A percentile compares a stretch with the other conserved stretches of the same genome.
phyloP scores from a whole-genome alignment of 2,329 filamentous ascomycete genomes.

The Aspergillus vadensis region DNA sequence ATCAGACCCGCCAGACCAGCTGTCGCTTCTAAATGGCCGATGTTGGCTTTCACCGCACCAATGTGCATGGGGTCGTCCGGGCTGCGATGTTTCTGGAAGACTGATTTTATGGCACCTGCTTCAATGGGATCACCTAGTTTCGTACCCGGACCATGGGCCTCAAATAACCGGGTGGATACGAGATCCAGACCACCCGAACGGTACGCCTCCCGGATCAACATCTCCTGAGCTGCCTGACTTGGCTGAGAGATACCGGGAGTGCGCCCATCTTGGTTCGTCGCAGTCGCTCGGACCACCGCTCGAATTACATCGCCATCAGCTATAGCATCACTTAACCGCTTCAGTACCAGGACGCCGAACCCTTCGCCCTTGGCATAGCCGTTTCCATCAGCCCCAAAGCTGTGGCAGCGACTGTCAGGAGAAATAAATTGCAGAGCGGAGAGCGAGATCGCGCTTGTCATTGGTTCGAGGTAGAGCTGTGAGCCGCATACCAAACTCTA shows the following conservation, averaged over 20 bases:
- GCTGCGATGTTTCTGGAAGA: slow-evolving; percentile 3
- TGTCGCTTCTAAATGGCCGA: slow-evolving; percentile 24
- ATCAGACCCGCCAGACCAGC: slow-evolving; percentile 20
- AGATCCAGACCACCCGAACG: slow-evolving; percentile 6
- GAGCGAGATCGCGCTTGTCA: slow-evolving; percentile 11
- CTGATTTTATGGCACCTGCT: neutral
- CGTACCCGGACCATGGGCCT: slow-evolving; percentile 19
- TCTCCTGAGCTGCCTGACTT: slow-evolving; percentile 30
- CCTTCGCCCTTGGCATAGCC: slow-evolving; percentile 1
- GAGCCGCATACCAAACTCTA: no score
- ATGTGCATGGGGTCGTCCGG: slow-evolving; percentile 10
- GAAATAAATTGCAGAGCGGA: neutral
- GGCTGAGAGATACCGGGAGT: slow-evolving; percentile 6
- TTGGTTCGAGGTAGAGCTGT: no score
- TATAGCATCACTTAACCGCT: neutral
- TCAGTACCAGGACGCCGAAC: neutral
- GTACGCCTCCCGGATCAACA: slow-evolving; percentile 30
- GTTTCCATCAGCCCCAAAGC: neutral
- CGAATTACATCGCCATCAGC: neutral
- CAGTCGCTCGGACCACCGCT: neutral
- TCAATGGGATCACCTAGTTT: slow-evolving; percentile 9
- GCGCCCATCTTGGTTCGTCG: neutral
- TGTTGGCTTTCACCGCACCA: slow-evolving; percentile 26
- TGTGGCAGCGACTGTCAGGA: neutral
- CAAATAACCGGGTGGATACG: slow-evolving; percentile 1